These are phyloP conservation scores for Dendrocalamus latiflorus DNA, from an alignment of 202 grass and related monocot genomes.

Conservation along the genomic window DNA sequence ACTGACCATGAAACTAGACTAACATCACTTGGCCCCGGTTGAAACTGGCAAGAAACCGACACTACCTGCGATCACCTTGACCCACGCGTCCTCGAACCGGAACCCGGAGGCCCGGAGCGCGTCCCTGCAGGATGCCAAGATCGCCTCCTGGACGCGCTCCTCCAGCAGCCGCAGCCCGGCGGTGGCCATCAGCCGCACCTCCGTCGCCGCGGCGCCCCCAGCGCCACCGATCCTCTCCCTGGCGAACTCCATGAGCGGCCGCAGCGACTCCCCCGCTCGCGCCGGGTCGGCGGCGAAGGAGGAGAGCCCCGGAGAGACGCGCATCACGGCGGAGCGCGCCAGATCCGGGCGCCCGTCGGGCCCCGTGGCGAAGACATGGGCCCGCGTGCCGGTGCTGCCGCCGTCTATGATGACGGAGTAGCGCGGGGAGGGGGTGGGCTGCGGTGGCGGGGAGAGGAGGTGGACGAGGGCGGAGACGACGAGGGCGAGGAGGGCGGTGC, in stretches of 20 bases:
- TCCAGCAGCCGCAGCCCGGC: conserved; percentile 74
- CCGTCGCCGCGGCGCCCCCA: conserved; percentile 20
- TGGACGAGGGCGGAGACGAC: conserved; percentile 44
- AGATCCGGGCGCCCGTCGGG: conserved; percentile 62
- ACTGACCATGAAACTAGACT: background rate
- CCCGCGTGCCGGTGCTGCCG: conserved; percentile 71
- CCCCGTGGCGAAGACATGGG: conserved; percentile 57
- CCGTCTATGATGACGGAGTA: conserved; percentile 77
- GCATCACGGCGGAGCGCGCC: conserved; percentile 60
- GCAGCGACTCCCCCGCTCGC: conserved; percentile 51
- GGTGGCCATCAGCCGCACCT: conserved; percentile 82
- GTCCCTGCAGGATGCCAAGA: conserved; percentile 67
- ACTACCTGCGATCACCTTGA: conserved; percentile 75
- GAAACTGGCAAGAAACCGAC: background rate
- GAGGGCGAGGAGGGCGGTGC: conserved; percentile 38
- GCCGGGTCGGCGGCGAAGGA: conserved; percentile 49
- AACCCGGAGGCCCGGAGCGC: conserved; percentile 59
- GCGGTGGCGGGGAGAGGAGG: conserved; percentile 21
- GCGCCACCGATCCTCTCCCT: conserved; percentile 37
- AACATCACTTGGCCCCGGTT: background rate
- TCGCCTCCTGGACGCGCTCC: conserved; percentile 40
- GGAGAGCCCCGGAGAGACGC: conserved; percentile 69
- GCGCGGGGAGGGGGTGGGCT: background rate
- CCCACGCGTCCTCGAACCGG: conserved; percentile 74
- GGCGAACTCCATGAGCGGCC: conserved; percentile 52